phyloP scores from a whole-genome alignment of 202 grass and related monocot genomes.

The Bolboschoenoplectus hybrid region DNA sequence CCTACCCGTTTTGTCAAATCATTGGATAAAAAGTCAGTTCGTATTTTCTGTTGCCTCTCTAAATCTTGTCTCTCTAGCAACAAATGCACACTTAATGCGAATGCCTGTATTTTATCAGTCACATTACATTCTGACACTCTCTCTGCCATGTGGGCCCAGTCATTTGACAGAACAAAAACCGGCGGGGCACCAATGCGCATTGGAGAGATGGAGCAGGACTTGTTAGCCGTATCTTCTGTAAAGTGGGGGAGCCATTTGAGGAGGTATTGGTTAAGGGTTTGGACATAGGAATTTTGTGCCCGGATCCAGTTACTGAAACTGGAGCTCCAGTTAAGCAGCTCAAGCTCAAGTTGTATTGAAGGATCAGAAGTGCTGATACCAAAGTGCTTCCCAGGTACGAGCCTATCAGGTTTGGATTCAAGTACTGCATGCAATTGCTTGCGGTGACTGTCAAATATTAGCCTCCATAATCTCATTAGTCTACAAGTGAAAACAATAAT shows the following conservation, averaged over 20 bases:
- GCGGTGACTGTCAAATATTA: conserved; percentile 68
- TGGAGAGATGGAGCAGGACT: conserved; percentile 62
- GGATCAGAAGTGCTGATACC: conserved; percentile 53
- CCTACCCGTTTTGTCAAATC: conserved; percentile 62
- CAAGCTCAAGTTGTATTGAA: conserved; percentile 67
- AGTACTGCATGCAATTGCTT: conserved; percentile 78
- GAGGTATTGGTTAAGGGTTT: conserved; percentile 77
- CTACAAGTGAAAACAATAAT: conserved; percentile 47
- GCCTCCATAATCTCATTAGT: conserved; percentile 81
- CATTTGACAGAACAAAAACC: conserved; percentile 77
- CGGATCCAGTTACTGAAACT: conserved; percentile 79
- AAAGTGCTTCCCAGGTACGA: conserved; percentile 58
- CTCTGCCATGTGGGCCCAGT: conserved; percentile 66
- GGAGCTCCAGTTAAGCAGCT: conserved; percentile 85
- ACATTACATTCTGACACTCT: conserved; percentile 62
- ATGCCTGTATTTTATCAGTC: conserved; percentile 58
- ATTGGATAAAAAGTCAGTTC: conserved; percentile 67
- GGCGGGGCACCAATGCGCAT: conserved; percentile 68
- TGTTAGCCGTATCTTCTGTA: conserved; percentile 70
- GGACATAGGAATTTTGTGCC: conserved; percentile 76
- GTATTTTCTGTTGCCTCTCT: conserved; percentile 68
- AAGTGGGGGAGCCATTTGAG: conserved; percentile 81
- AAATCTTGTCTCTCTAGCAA: conserved; percentile 66
- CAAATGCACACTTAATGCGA: conserved; percentile 60
- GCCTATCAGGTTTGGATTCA: conserved; percentile 66